Conservation (phyloP, 371 early-diverging fungal species). For the Fennellomyces sp. region DNA sequence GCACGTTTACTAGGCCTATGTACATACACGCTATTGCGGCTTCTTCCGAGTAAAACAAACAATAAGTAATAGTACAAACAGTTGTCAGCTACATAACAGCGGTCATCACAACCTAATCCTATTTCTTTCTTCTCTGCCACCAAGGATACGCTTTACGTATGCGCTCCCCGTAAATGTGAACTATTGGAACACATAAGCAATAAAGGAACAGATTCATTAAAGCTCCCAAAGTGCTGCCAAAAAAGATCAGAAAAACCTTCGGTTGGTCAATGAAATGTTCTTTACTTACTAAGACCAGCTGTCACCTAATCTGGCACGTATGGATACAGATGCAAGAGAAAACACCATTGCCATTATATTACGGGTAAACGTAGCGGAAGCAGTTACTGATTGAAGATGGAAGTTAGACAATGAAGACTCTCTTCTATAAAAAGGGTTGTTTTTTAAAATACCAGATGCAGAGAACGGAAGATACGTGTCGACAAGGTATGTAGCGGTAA, state of each 20-base stretch:
- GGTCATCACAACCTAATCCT: no score
- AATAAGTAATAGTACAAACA: no score
- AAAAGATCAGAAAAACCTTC: no score
- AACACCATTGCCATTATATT: slow-evolving; percentile 37
- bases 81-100: no score
- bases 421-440: no score
- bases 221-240: slow-evolving; percentile 21
- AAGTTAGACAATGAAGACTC: neutral
- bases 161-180: slow-evolving; percentile 26
- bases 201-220: slow-evolving; percentile 12
- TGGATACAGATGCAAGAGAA: slow-evolving; percentile 27
- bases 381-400: slow-evolving; percentile 17
- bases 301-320: slow-evolving; percentile 29
- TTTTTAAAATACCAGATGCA: slow-evolving; percentile 36
- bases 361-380: slow-evolving; percentile 29
- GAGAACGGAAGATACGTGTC: slow-evolving; percentile 27
- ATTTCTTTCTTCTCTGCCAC: no score
- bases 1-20: no score
- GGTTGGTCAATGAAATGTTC: no score
- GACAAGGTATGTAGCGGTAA: slow-evolving; percentile 28
- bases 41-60: no score
- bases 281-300: slow-evolving; percentile 44
- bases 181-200: slow-evolving; percentile 19
- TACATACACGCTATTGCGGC: no score
- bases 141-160: no score